A percentile compares a stretch with the other conserved stretches of the same genome.
Conservation (phyloP, 257 asterid species). For the Petunia secreta region DNA sequence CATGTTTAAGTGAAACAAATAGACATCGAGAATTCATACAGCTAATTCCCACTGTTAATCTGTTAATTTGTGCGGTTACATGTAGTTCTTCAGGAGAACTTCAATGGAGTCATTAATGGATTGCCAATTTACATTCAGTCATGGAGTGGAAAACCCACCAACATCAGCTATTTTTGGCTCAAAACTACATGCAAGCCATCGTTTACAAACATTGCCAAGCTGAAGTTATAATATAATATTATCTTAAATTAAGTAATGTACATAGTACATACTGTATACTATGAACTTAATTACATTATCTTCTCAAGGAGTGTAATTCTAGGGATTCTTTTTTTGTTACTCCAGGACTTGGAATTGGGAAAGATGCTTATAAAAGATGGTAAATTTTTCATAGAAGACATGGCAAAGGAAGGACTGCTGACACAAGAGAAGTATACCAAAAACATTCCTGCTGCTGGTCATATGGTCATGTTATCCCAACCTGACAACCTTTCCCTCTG, state of each 20-base stretch:
- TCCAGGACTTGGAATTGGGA: slow-evolving; percentile 63
- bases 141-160: slow-evolving; percentile 33
- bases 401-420: slow-evolving; percentile 40
- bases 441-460: slow-evolving; percentile 48
- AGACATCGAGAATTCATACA: too few species aligned
- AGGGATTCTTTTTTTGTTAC: too few species aligned
- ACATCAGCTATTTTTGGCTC: slow-evolving; percentile 45
- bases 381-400: slow-evolving; percentile 43
- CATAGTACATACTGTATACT: too few species aligned
- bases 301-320: too few species aligned
- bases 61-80: background rate
- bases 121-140: slow-evolving; percentile 35
- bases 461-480: slow-evolving; percentile 63
- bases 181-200: slow-evolving; percentile 41
- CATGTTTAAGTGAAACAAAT: too few species aligned
- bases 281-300: too few species aligned
- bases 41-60: too few species aligned
- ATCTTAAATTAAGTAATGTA: background rate
- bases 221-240: slow-evolving; percentile 54
- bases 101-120: slow-evolving; percentile 47
- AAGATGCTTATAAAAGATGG: slow-evolving; percentile 51
- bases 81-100: slow-evolving; percentile 46
- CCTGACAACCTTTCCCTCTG: slow-evolving; percentile 36
- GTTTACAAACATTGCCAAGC: slow-evolving; percentile 43
- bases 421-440: slow-evolving; percentile 49